Base-by-base conservation (phyloP, 495 filamentous ascomycete species). In the Aspergillus sparsus region DNA sequence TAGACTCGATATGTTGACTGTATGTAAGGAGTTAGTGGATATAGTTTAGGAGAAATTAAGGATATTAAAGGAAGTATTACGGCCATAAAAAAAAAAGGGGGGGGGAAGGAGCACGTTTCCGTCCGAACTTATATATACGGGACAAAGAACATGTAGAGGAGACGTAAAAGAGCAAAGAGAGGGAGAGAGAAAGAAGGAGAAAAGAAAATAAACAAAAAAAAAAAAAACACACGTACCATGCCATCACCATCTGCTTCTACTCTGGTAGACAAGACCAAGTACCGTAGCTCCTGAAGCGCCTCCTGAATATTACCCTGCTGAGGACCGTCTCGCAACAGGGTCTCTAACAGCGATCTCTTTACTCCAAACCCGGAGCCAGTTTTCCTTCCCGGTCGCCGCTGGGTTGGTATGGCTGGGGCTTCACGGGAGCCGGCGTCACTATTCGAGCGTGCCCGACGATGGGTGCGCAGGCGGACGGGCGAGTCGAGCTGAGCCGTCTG, bases 1-100 rank as follows among this genome's bases (percentile, higher is more conserved):
- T 99, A 98, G 62, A 98, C 92, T 63, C 94, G 85, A 55, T 93
- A 84, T 36, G 90, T 83, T n/a, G 94, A 98, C 93, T 97, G 65
- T 21, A 34, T 37, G 41, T 11, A 58, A 31, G 32, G 47, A 53
- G 50, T 70, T 59, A 65, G 60, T 51, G 12, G 37, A 35, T 27
- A 27, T 33, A 41, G 13, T n/a, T 15, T 32, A 15, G 60, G 35
- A 49, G 39, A 34, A 12, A 57, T 79, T 66, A 53, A 32, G 16
- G 39, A n/a, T 1, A 42, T 51, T 39, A 21, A 11, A 53, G 79
- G 66, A 51, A 31, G 18, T 41, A 12, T 11, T n/a, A 1, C 37
- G 2, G 37, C 9, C 1, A 41, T 1, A n/a, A n/a, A 41, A 41
- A n/a, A 41, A n/a, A 41, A n/a, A n/a, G n/a, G n/a, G n/a, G n/a